phyloP scores from a whole-genome alignment of 495 filamentous ascomycete species.

The Polyplosphaeria fusca region DNA sequence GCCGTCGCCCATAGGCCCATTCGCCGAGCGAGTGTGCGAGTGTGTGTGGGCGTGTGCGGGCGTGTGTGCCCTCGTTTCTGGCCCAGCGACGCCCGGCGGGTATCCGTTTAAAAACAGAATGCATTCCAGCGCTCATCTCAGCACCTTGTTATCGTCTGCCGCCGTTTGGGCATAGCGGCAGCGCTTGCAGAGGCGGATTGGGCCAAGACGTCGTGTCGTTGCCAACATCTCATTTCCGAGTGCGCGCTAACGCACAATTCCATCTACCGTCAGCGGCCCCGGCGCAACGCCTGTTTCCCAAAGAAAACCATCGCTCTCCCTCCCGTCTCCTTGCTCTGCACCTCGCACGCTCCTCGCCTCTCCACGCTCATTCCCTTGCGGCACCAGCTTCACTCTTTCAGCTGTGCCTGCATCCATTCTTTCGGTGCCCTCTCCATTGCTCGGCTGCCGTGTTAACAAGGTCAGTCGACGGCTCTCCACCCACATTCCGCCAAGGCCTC shows the following conservation, averaged over 20 bases:
- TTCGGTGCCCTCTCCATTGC: constrained; percentile 18
- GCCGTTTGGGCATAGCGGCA: constrained; percentile 5
- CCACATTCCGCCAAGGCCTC: constrained; percentile 25
- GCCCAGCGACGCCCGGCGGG: neutral
- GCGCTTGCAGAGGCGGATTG: constrained; percentile 12
- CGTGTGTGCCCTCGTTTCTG: neutral
- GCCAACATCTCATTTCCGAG: constrained; percentile 13
- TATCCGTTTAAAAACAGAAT: constrained; percentile 9
- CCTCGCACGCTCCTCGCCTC: constrained; percentile 35
- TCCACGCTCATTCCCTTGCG: constrained; percentile 40
- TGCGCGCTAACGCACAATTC: neutral
- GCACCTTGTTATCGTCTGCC: constrained; percentile 2
- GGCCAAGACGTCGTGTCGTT: neutral
- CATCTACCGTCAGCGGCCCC: neutral
- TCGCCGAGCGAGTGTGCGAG: no score
- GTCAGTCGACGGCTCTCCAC: constrained; percentile 22
- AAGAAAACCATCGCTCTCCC: constrained; percentile 9
- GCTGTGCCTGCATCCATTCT: constrained; percentile 61
- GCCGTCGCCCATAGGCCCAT: neutral
- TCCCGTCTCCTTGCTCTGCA: constrained; percentile 42
- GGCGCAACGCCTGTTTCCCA: neutral
- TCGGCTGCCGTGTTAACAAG: constrained; percentile 10
- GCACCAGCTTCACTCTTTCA: constrained; percentile 86
- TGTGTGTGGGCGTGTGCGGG: no score
- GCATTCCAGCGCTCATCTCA: constrained; percentile 1